Conservation (phyloP, 2,329 filamentous ascomycete genomes). For the Sclerotinia minor region DNA sequence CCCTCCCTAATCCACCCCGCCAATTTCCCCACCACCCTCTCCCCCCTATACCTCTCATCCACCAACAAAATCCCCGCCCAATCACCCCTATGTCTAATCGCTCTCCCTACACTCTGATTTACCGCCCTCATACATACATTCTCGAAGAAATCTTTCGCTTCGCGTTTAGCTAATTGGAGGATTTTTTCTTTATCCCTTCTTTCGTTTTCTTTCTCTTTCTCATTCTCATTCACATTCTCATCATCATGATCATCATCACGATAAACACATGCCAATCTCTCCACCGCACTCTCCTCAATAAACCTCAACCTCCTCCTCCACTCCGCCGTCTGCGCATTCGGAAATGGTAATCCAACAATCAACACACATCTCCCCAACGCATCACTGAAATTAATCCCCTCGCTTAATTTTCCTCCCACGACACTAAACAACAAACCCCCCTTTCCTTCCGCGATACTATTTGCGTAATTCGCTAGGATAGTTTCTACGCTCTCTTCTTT, state of each 20-base stretch:
- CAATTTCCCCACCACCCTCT: conserved; percentile 74
- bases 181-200: too few relatives aligned
- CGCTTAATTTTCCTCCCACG: conserved; percentile 90
- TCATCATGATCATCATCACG: not conserved
- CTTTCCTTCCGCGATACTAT: conserved; percentile 59
- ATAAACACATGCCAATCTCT: conserved; percentile 40
- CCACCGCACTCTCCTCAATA: conserved; percentile 62
- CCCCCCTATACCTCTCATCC: conserved; percentile 74
- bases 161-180: conserved; percentile 48
- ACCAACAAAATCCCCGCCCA: conserved; percentile 88
- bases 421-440: conserved; percentile 87
- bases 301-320: conserved; percentile 93
- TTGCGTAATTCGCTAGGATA: conserved; percentile 70
- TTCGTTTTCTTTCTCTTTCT: conserved; percentile 30
- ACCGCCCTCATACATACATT: conserved; percentile 96
- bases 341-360: conserved; percentile 90
- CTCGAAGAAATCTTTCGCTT: conserved; percentile 81
- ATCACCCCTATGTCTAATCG: conserved; percentile 83
- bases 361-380: conserved; percentile 83
- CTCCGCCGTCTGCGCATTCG: conserved; percentile 83
- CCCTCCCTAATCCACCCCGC: conserved; percentile 85
- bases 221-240: conserved; percentile 23
- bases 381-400: conserved; percentile 98
- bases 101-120: conserved; percentile 92
- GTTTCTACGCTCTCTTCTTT: conserved; percentile 56